Evolutionary conservation across 768 basidiomycete genomes (phyloP).

Genomic region (Phaeotremella skinneri): DNA sequence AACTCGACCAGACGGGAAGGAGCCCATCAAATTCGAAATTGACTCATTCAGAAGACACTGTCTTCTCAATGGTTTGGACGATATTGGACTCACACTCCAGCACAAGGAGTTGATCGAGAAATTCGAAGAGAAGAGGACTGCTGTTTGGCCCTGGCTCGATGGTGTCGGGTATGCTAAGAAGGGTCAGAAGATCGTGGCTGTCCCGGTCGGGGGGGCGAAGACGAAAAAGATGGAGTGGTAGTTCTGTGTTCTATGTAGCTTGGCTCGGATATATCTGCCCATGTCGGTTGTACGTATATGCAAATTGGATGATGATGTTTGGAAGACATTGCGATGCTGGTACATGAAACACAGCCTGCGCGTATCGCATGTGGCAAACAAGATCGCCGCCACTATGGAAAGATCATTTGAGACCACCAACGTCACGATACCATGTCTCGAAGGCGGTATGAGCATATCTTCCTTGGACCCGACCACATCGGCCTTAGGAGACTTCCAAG

Average conservation of each 20-base stretch:
- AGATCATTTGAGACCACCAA: too few relatives aligned
- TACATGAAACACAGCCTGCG: too few relatives aligned
- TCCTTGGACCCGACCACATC: too few relatives aligned
- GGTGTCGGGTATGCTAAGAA: slow-evolving; percentile 82
- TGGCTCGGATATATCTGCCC: background rate
- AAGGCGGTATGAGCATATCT: too few relatives aligned
- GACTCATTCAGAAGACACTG: slow-evolving; percentile 93
- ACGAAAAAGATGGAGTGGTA: slow-evolving; percentile 53
- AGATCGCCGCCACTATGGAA: too few relatives aligned
- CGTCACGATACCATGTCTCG: too few relatives aligned
- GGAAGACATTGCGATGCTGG: too few relatives aligned
- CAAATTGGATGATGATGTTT: too few relatives aligned
- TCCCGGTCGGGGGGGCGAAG: slow-evolving; percentile 25
- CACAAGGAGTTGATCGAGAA: slow-evolving; percentile 66
- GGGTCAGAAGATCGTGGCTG: slow-evolving; percentile 53
- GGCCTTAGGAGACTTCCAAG: too few relatives aligned
- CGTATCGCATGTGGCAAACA: too few relatives aligned
- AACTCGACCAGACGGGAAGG: slow-evolving; percentile 63
- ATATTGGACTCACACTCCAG: slow-evolving; percentile 90
- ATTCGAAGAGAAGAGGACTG: slow-evolving; percentile 76
- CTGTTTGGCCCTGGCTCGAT: slow-evolving; percentile 92
- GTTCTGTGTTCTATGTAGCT: too few relatives aligned
- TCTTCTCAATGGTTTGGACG: slow-evolving; percentile 91
- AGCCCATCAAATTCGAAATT: slow-evolving; percentile 69
- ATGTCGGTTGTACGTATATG: slow-evolving; percentile 1